These are phyloP conservation scores for Phtheirospermum japonicum DNA, from an alignment of 257 asterid species.

Conservation along the genomic window DNA sequence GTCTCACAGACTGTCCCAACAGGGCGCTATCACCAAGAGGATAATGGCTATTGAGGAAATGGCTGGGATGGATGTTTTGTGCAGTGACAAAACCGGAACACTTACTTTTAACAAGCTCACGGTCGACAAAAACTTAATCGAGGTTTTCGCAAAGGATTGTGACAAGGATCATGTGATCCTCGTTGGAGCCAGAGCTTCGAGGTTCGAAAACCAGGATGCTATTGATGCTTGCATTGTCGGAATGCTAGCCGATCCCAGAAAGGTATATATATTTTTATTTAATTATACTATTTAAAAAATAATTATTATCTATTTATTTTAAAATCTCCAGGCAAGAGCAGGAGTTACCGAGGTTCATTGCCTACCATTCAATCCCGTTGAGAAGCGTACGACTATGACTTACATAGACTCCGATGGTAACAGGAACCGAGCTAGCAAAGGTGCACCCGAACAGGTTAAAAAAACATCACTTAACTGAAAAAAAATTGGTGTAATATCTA, in stretches of 20 bases:
- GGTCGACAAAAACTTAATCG: conserved; percentile 48
- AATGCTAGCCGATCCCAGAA: conserved; percentile 56
- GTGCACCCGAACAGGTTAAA: conserved; percentile 69
- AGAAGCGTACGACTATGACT: conserved; percentile 65
- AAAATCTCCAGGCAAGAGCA: conserved; percentile 47
- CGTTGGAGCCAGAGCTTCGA: conserved; percentile 60
- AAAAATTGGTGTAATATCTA: too few species aligned
- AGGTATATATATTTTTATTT: conserved; percentile 32
- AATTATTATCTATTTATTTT: not conserved
- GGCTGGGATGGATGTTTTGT: too few species aligned
- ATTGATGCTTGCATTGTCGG: too few species aligned
- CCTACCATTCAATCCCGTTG: conserved; percentile 68
- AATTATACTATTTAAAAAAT: not conserved
- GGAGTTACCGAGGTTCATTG: conserved; percentile 62
- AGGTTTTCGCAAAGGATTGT: conserved; percentile 45
- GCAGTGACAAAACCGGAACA: too few species aligned
- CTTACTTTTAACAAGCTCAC: too few species aligned
- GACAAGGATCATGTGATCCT: conserved; percentile 48
- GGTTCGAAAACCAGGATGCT: conserved; percentile 74
- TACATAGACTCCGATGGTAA: conserved; percentile 47
- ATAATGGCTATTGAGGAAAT: conserved; percentile 90
- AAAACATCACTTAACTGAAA: not conserved
- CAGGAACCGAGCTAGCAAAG: conserved; percentile 68
- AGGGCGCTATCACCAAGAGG: conserved; percentile 86
- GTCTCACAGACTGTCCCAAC: conserved; percentile 73